These are phyloP conservation scores for Schizonepeta tenuifolia DNA, from an alignment of 257 asterid species.

Conservation along the genomic window DNA sequence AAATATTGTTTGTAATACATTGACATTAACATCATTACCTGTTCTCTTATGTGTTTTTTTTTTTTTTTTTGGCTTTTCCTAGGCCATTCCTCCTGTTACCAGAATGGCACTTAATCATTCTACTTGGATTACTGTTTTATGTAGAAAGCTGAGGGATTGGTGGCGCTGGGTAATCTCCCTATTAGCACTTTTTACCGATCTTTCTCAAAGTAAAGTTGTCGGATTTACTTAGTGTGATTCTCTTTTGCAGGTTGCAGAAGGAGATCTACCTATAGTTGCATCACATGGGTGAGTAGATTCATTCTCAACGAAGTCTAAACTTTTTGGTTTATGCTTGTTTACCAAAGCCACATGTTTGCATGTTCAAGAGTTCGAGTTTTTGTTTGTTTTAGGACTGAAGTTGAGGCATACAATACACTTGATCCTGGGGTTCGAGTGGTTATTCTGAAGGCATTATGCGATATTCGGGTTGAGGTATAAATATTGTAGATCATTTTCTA, in stretches of 20 bases:
- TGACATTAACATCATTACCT: constrained; percentile 15
- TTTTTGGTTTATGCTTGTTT: constrained; percentile 20
- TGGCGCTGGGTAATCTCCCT: constrained; percentile 93
- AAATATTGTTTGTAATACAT: constrained; percentile 13
- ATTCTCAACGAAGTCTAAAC: constrained; percentile 8
- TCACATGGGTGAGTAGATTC: constrained; percentile 83
- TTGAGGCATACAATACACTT: constrained; percentile 76
- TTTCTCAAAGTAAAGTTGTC: constrained; percentile 23
- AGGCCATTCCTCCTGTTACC: constrained; percentile 96
- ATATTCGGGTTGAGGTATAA: constrained; percentile 96
- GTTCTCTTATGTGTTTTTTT: constrained; percentile 29
- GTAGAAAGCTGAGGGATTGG: constrained; percentile 96
- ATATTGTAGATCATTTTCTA: constrained; percentile 1
- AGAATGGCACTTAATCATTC: constrained; percentile 91
- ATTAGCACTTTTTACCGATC: constrained; percentile 17
- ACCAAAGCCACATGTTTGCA: constrained; percentile 11
- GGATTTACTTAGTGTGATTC: constrained; percentile 32
- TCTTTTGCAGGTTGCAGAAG: constrained; percentile 87
- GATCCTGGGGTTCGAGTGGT: constrained; percentile 92
- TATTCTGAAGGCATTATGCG: constrained; percentile 95
- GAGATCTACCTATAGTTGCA: constrained; percentile 92
- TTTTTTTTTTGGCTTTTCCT: constrained; percentile 33
- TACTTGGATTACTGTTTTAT: constrained; percentile 95
- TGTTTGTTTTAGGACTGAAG: constrained; percentile 68
- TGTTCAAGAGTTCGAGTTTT: constrained; percentile 22